Conservation (phyloP, 2,329 filamentous ascomycete species). For the Fusarium sp. region DNA sequence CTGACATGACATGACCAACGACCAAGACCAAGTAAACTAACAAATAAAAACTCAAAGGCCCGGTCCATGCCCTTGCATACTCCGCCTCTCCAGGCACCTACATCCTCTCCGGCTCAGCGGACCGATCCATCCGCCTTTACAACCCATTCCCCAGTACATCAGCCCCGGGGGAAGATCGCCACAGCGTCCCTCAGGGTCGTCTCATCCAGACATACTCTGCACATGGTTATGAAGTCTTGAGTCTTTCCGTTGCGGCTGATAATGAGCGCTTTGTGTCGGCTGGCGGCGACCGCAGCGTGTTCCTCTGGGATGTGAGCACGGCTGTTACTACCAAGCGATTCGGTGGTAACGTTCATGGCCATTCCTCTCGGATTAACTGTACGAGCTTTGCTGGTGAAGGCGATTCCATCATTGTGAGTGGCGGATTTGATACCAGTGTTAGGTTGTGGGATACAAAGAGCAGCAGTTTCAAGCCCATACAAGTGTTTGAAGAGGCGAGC, state of each 20-base stretch:
- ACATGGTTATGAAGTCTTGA: conserved; percentile 92
- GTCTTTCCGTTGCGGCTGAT: conserved; percentile 76
- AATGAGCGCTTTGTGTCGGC: conserved; percentile 89
- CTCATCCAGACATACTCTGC: conserved; percentile 90
- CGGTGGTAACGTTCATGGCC: conserved; percentile 68
- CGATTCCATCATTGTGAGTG: conserved; percentile 77
- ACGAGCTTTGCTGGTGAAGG: conserved; percentile 82
- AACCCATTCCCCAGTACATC: conserved; percentile 72
- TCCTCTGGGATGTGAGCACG: conserved; percentile 92
- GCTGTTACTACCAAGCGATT: conserved; percentile 83
- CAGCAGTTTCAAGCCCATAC: conserved; percentile 70
- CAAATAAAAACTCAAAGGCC: conserved; percentile 59
- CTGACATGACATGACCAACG: neutral
- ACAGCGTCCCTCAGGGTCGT: conserved; percentile 58
- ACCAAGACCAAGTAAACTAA: conserved; percentile 7
- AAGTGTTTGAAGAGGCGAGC: conserved; percentile 77
- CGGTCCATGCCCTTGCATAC: conserved; percentile 78
- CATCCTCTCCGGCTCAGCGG: conserved; percentile 85
- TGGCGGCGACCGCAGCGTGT: conserved; percentile 90
- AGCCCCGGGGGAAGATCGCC: conserved; percentile 46
- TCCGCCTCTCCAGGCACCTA: conserved; percentile 79
- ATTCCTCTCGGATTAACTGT: conserved; percentile 79
- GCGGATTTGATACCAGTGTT: conserved; percentile 80
- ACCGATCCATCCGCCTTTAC: conserved; percentile 87
- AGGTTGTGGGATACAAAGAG: conserved; percentile 78